phyloP scores from a whole-genome alignment of 1,284 basidiomycete genomes.

The Ganoderma resinaceum region DNA sequence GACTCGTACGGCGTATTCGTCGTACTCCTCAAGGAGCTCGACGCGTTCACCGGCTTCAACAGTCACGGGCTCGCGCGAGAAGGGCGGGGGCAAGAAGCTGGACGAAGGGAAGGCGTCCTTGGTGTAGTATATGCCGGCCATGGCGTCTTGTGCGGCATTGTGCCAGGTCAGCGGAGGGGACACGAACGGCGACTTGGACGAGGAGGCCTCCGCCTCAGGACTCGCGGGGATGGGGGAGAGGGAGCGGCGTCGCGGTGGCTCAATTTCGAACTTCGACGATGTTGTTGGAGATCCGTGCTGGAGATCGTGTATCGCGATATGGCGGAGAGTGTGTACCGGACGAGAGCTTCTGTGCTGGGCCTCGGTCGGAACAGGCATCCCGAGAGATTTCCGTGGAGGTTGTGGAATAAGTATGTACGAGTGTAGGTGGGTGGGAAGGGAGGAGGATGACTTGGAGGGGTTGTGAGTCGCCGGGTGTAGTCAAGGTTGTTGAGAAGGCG shows the following conservation, averaged over 20 bases:
- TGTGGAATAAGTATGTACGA: neutral
- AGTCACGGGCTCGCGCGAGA: slow-evolving; percentile 36
- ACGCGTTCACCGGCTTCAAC: slow-evolving; percentile 36
- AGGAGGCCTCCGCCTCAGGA: slow-evolving; percentile 1
- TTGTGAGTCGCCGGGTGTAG: neutral
- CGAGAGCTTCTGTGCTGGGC: slow-evolving; percentile 16
- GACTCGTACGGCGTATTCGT: slow-evolving; percentile 38
- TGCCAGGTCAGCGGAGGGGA: slow-evolving; percentile 31
- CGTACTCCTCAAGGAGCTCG: slow-evolving; percentile 36
- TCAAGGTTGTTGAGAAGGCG: neutral
- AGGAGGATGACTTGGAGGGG: neutral
- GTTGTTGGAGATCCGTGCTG: slow-evolving; percentile 25
- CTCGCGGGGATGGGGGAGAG: slow-evolving; percentile 19
- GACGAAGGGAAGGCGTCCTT: slow-evolving; percentile 37
- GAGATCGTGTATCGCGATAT: slow-evolving; percentile 21
- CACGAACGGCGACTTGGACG: slow-evolving; percentile 21
- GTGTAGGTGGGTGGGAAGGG: neutral
- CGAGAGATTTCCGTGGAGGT: neutral
- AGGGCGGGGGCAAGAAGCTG: slow-evolving; percentile 34
- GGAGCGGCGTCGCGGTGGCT: slow-evolving; percentile 27
- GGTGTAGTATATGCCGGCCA: slow-evolving; percentile 38
- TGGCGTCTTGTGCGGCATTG: slow-evolving; percentile 36
- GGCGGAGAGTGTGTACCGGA: slow-evolving; percentile 14
- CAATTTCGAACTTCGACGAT: slow-evolving; percentile 28
- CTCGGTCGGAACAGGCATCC: slow-evolving; percentile 29